Conservation (phyloP, 495 filamentous ascomycete species). For the Halenospora varia region DNA sequence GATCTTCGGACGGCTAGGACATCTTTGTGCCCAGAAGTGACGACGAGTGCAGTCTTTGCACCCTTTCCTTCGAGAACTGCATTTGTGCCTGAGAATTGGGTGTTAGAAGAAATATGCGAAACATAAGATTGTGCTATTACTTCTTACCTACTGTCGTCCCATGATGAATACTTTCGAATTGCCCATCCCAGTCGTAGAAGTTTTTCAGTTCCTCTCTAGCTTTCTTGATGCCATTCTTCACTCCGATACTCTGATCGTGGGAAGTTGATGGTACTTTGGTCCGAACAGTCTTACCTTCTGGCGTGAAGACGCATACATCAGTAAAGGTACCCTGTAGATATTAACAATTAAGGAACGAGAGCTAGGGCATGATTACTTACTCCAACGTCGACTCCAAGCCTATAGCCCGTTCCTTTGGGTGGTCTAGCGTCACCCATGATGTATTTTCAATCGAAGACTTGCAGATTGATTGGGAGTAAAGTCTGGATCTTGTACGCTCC, state of each 20-base stretch:
- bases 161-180: not conserved
- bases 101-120: not conserved
- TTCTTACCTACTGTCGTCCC: not conserved
- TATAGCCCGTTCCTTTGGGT: not conserved
- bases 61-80: not conserved
- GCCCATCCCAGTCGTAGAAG: not conserved
- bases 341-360: not conserved
- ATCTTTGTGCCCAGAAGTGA: not conserved
- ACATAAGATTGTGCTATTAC: not conserved
- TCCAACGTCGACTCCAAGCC: not conserved
- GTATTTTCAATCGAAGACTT: not conserved
- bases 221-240: not conserved
- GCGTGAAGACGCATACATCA: not conserved
- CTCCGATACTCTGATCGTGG: not conserved
- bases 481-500: not conserved
- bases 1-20: not conserved
- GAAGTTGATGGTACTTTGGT: not conserved
- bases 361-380: not conserved
- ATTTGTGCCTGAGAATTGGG: not conserved
- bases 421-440: not conserved
- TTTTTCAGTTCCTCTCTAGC: not conserved
- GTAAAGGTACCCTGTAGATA: not conserved
- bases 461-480: not conserved
- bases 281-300: not conserved
- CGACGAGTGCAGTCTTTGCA: not conserved